phyloP scores from a whole-genome alignment of 177 flowering plant species.

The Vitis hybrid region DNA sequence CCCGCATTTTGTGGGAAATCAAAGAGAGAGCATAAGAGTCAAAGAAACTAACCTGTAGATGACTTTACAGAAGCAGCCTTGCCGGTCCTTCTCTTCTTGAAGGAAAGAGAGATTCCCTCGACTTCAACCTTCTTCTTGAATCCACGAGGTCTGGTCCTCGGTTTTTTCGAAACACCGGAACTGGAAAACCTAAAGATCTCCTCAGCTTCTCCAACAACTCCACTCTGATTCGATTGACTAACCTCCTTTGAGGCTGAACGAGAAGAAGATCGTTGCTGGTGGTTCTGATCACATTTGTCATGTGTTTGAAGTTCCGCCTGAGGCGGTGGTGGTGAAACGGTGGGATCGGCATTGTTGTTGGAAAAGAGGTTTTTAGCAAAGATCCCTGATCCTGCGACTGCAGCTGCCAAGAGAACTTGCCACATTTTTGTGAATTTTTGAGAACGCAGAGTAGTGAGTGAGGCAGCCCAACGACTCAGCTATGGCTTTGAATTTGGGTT shows the following conservation, averaged over 20 bases:
- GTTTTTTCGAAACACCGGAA: too few species aligned
- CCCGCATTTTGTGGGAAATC: background rate
- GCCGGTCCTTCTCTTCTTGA: constrained; percentile 57
- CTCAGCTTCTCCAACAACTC: constrained; percentile 6
- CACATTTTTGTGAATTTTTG: constrained; percentile 50
- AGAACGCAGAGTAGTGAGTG: too few species aligned
- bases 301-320: background rate
- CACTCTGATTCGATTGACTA: background rate
- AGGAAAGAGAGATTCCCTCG: constrained; percentile 33
- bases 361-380: constrained; percentile 46
- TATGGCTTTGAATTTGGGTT: background rate
- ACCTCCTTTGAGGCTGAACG: background rate
- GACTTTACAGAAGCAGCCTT: constrained; percentile 33
- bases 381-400: constrained; percentile 69
- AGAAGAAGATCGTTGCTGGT: background rate
- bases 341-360: constrained; percentile 8
- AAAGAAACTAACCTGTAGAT: constrained; percentile 36
- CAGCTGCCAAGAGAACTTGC: constrained; percentile 72
- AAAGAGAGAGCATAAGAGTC: background rate
- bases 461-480: too few species aligned
- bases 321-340: constrained; percentile 1
- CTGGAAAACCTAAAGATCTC: constrained; percentile 61
- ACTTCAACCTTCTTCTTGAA: constrained; percentile 20
- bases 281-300: background rate
- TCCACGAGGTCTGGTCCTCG: too few species aligned